phyloP scores from a whole-genome alignment of 306 rosid genomes.

The Castanea sativa region DNA sequence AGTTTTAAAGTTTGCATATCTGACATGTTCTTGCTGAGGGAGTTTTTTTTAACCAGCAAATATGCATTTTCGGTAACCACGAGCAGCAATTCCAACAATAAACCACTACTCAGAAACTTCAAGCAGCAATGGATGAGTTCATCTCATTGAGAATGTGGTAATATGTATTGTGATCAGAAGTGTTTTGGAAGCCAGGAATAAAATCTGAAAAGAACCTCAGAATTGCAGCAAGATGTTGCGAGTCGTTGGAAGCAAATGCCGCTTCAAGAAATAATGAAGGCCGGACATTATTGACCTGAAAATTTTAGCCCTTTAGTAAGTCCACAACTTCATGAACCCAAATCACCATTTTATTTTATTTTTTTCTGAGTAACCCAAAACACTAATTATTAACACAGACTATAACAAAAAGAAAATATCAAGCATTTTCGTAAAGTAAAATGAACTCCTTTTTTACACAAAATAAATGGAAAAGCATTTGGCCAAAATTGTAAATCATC shows the following conservation, averaged over 20 bases:
- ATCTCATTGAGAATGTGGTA: constrained; percentile 65
- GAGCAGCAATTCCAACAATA: background rate
- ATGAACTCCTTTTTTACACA: background rate
- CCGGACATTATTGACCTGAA: constrained; percentile 76
- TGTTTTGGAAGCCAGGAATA: constrained; percentile 65
- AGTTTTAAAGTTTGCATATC: background rate
- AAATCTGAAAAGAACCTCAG: constrained; percentile 81
- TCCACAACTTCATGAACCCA: background rate
- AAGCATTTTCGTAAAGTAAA: background rate
- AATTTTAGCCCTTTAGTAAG: constrained; percentile 25
- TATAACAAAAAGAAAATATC: background rate
- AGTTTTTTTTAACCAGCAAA: background rate
- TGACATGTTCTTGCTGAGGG: background rate
- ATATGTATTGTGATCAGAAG: constrained; percentile 72
- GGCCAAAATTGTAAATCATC: background rate
- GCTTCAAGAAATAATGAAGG: constrained; percentile 91
- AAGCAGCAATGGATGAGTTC: constrained; percentile 58
- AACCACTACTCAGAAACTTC: constrained; percentile 14
- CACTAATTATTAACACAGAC: constrained; percentile 5
- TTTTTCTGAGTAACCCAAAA: background rate
- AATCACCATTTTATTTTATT: background rate
- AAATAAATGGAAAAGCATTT: background rate
- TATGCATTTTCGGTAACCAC: background rate
- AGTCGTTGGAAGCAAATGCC: constrained; percentile 61
- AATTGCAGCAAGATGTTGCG: constrained; percentile 82